Evolutionary conservation across 768 basidiomycete species (phyloP).

Genomic region (Asterophora parasitica): DNA sequence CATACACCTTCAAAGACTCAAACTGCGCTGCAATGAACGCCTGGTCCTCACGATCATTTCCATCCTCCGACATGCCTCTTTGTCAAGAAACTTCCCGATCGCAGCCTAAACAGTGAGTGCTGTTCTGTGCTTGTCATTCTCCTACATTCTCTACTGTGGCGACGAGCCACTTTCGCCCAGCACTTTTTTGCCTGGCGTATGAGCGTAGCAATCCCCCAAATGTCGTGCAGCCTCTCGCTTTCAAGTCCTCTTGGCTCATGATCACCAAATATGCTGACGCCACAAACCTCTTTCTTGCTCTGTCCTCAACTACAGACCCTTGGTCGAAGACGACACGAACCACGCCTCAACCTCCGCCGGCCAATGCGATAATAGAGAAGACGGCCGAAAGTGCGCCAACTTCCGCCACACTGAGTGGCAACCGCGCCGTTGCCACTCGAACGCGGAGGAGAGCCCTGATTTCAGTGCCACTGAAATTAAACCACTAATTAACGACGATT

Average conservation of each 20-base stretch:
- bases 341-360: background rate
- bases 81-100: background rate
- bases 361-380: too few relatives aligned
- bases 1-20: background rate
- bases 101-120: constrained; percentile 4
- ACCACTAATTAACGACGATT: background rate
- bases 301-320: background rate
- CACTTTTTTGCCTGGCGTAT: too few relatives aligned
- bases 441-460: background rate
- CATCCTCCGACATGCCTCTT: background rate
- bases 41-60: background rate
- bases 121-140: constrained; percentile 1
- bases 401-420: background rate
- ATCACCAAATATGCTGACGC: constrained; percentile 6
- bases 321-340: background rate
- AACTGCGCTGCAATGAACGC: background rate
- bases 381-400: background rate
- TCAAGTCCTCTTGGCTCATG: background rate
- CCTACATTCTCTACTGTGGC: too few relatives aligned
- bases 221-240: background rate
- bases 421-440: background rate
- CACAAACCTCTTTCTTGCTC: constrained; percentile 2
- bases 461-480: background rate
- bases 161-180: too few relatives aligned
- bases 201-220: too few relatives aligned